phyloP scores from a whole-genome alignment of 768 basidiomycete genomes.

The Leucocoprinus leucothites region DNA sequence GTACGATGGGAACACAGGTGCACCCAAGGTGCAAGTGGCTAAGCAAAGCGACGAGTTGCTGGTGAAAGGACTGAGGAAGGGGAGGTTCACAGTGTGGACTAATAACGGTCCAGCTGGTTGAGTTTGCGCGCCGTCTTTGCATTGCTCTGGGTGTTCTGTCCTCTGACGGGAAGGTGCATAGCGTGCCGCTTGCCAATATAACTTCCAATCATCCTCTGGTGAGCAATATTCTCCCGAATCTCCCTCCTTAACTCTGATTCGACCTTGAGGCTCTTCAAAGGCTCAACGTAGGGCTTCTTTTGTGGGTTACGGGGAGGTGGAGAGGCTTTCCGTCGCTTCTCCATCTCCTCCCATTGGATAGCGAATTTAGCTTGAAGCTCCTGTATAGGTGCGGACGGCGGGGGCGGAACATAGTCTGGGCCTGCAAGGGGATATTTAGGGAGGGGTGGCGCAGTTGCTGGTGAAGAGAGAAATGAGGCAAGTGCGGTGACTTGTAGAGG shows the following conservation, averaged over 20 bases:
- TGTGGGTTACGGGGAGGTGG: slow-evolving; percentile 21
- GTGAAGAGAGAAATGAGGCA: slow-evolving; percentile 93
- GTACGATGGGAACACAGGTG: neutral
- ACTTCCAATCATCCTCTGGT: slow-evolving; percentile 91
- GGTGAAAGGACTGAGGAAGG: neutral
- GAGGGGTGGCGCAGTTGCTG: slow-evolving; percentile 67
- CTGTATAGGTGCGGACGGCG: slow-evolving; percentile 35
- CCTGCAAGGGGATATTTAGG: slow-evolving; percentile 66
- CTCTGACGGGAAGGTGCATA: slow-evolving; percentile 90
- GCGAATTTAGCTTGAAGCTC: slow-evolving; percentile 39
- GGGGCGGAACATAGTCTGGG: slow-evolving; percentile 46
- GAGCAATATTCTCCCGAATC: slow-evolving; percentile 88
- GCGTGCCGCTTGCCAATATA: slow-evolving; percentile 93
- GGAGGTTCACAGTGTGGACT: neutral
- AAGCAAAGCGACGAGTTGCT: no score
- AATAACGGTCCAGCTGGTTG: slow-evolving; percentile 74
- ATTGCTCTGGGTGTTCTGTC: slow-evolving; percentile 90
- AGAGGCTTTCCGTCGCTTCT: slow-evolving; percentile 27
- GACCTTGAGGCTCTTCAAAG: slow-evolving; percentile 72
- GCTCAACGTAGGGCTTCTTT: slow-evolving; percentile 41
- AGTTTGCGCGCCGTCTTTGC: slow-evolving; percentile 88
- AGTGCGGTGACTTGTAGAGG: slow-evolving; percentile 87
- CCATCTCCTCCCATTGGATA: slow-evolving; percentile 20
- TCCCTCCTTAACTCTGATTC: slow-evolving; percentile 84
- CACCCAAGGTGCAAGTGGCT: no score